These are phyloP conservation scores for Microbotryum intermedium DNA, from an alignment of 1,284 basidiomycete genomes.

Conservation along the genomic window DNA sequence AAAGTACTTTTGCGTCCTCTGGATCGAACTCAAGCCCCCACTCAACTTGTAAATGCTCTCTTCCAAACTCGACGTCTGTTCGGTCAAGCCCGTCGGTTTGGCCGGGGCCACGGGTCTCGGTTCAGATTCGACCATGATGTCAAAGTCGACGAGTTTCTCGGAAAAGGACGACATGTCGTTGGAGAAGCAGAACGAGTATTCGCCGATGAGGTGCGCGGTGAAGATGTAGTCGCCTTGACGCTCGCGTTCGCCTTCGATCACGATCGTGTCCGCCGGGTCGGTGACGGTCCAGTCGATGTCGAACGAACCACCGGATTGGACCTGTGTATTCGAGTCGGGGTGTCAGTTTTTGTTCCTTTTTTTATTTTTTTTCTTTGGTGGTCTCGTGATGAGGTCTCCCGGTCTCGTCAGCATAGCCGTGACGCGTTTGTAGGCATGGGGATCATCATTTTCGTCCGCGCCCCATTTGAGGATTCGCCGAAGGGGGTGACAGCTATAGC, in stretches of 20 bases:
- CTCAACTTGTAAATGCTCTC: constrained; percentile 86
- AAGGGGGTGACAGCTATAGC: too few species aligned
- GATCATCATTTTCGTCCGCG: too few species aligned
- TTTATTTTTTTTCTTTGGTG: neutral
- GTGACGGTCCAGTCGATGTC: constrained; percentile 92
- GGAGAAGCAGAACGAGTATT: constrained; percentile 95
- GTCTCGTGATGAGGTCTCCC: constrained; percentile 41
- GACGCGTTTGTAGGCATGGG: too few species aligned
- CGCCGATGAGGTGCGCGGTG: constrained; percentile 85
- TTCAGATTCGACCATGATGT: constrained; percentile 86
- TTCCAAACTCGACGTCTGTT: constrained; percentile 82
- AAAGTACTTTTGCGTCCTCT: constrained; percentile 84
- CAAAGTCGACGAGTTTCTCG: constrained; percentile 89
- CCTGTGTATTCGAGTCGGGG: constrained; percentile 35
- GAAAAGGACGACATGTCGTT: constrained; percentile 89
- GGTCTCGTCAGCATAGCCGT: too few species aligned
- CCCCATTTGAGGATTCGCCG: too few species aligned
- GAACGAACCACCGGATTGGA: constrained; percentile 94
- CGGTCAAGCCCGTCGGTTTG: constrained; percentile 58
- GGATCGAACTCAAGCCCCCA: constrained; percentile 73
- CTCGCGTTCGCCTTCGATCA: constrained; percentile 78
- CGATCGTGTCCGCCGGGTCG: constrained; percentile 74
- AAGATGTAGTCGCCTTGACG: constrained; percentile 95
- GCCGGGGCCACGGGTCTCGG: constrained; percentile 71
- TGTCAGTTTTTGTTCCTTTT: constrained; percentile 35